These are phyloP conservation scores for Trametes sanguinea DNA, from an alignment of 768 basidiomycete genomes.

Conservation along the genomic window DNA sequence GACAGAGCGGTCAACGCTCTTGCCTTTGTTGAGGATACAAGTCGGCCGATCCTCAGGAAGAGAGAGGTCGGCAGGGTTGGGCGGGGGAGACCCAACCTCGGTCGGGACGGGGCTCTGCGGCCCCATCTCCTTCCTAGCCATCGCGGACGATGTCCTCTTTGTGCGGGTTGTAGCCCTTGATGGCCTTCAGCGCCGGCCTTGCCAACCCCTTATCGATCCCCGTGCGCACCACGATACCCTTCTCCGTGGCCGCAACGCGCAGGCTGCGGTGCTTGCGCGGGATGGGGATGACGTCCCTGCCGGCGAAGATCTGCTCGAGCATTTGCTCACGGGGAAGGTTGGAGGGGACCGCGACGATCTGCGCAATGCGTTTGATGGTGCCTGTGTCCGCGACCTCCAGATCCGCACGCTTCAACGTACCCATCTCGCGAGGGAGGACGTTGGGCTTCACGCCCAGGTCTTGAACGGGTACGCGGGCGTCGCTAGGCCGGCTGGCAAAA, in stretches of 20 bases:
- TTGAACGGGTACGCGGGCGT: background rate
- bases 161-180: constrained; percentile 3
- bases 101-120: constrained; percentile 4
- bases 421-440: background rate
- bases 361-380: background rate
- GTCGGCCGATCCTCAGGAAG: background rate
- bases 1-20: constrained; percentile 1
- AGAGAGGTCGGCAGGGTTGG: background rate
- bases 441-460: background rate
- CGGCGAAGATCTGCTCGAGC: background rate
- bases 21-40: constrained; percentile 1
- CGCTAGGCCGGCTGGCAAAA: background rate
- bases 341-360: constrained; percentile 2
- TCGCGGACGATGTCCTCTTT: background rate
- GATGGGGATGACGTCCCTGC: background rate
- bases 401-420: background rate
- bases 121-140: background rate
- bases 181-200: background rate
- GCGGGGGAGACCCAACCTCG: background rate
- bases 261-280: constrained; percentile 1
- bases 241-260: background rate
- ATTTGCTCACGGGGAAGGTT: background rate
- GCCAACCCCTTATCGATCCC: background rate
- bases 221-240: background rate
- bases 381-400: background rate